phyloP scores from a whole-genome alignment of 805 yeast species.

The Metschnikowia santaceciliae region DNA sequence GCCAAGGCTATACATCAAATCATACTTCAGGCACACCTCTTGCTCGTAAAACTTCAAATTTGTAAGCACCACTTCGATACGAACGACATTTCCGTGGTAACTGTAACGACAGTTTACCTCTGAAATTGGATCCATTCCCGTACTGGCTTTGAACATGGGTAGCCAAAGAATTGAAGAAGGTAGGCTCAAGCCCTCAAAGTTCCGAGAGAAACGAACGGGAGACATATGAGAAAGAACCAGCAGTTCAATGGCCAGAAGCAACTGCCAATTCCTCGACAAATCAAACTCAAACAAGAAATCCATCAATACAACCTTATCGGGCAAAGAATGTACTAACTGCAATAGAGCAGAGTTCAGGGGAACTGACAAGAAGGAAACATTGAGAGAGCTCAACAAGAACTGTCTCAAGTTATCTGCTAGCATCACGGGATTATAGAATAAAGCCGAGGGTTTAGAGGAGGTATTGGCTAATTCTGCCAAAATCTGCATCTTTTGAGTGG shows the following conservation, averaged over 20 bases:
- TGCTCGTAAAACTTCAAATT: conserved; percentile 1
- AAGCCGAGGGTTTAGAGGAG: conserved; percentile 1
- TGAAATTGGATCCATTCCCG: conserved; percentile 6
- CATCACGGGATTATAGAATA: conserved; percentile 10
- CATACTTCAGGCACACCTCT: conserved; percentile 9
- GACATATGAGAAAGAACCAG: background rate
- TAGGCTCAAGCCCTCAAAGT: background rate
- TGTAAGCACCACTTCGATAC: background rate
- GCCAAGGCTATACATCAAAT: conserved; percentile 16
- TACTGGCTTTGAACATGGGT: conserved; percentile 14
- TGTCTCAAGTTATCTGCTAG: conserved; percentile 4
- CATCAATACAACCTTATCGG: conserved; percentile 4
- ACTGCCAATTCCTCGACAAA: background rate
- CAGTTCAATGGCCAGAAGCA: conserved; percentile 3
- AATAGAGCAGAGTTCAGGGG: background rate
- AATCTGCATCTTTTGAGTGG: conserved; percentile 1
- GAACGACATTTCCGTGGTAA: background rate
- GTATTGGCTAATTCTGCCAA: background rate
- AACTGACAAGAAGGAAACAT: conserved; percentile 12
- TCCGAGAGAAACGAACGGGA: background rate
- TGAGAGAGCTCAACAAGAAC: conserved; percentile 6
- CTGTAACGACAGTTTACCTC: background rate
- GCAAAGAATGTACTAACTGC: background rate
- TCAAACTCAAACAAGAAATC: background rate
- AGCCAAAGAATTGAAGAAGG: conserved; percentile 17